A percentile compares a stretch with the other conserved stretches of the same genome.
Evolutionary conservation across 1,284 basidiomycete genomes (phyloP).

Genomic region (Fomitopsis palustris): DNA sequence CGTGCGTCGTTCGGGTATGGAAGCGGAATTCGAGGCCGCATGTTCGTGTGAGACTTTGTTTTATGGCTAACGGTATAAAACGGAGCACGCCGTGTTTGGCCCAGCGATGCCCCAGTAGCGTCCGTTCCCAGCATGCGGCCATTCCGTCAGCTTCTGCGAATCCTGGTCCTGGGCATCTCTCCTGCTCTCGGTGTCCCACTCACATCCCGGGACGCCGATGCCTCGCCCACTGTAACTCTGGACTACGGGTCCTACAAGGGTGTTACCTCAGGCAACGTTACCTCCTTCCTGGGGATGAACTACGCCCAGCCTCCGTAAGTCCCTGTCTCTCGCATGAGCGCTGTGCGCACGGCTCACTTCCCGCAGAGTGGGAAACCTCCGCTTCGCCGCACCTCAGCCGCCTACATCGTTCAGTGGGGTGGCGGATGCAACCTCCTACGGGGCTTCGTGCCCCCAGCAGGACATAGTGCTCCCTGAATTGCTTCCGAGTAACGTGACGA

Average conservation of each 20-base stretch:
- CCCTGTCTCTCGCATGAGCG: no score
- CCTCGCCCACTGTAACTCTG: neutral
- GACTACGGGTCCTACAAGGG: conserved; percentile 8
- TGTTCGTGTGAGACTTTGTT: neutral
- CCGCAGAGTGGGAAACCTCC: conserved; percentile 40
- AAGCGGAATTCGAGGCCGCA: neutral
- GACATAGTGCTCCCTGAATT: conserved; percentile 3
- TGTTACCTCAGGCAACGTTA: neutral
- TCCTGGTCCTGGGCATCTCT: neutral
- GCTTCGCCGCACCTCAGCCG: conserved; percentile 12
- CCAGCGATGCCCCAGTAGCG: neutral
- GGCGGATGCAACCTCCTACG: conserved; percentile 10
- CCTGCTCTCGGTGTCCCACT: neutral
- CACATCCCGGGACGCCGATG: neutral
- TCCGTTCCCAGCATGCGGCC: neutral
- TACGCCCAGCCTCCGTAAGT: conserved; percentile 18
- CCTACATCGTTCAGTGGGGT: conserved; percentile 5
- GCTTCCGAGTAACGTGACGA: neutral
- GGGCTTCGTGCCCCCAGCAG: conserved; percentile 13
- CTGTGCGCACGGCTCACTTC: neutral
- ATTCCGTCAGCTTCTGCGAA: neutral
- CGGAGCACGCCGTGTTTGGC: neutral
- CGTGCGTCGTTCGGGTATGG: neutral
- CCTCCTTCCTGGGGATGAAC: conserved; percentile 16
- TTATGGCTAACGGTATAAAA: neutral